Conservation (phyloP, 306 rosid genomes). For the Styphnolobium japonicum region DNA sequence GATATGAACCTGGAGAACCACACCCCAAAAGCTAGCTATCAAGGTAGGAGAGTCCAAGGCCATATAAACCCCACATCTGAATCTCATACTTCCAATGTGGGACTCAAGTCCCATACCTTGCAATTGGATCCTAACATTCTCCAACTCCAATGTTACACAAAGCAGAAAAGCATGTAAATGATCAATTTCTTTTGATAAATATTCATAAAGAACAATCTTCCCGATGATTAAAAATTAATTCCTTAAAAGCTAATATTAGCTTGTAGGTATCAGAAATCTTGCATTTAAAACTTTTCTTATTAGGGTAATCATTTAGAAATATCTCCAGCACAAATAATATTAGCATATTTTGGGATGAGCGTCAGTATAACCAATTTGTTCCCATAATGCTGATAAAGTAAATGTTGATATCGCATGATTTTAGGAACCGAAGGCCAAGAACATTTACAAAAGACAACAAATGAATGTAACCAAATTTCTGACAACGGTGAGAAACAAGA, state of each 20-base stretch:
- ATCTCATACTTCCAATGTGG: too few species aligned
- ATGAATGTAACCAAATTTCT: conserved; percentile 12
- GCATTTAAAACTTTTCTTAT: too few species aligned
- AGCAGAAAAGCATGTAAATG: not conserved
- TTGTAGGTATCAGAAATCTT: too few species aligned
- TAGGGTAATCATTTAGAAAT: not conserved
- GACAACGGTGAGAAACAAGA: not conserved
- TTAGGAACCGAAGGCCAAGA: conserved; percentile 10
- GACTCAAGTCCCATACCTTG: too few species aligned
- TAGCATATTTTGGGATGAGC: not conserved
- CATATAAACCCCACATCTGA: too few species aligned
- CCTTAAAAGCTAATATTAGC: too few species aligned
- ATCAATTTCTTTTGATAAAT: not conserved
- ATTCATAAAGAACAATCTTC: not conserved
- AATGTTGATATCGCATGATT: conserved; percentile 13
- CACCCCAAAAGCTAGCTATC: too few species aligned
- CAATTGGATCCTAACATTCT: too few species aligned
- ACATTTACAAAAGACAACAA: not conserved
- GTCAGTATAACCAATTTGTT: not conserved
- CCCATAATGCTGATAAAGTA: not conserved
- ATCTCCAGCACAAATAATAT: not conserved
- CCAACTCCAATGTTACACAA: not conserved
- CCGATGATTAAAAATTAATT: not conserved
- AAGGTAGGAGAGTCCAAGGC: too few species aligned
- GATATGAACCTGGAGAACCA: too few species aligned